Evolutionary conservation across 495 filamentous ascomycete genomes (phyloP).

Genomic region (Trichoderma reesei): DNA sequence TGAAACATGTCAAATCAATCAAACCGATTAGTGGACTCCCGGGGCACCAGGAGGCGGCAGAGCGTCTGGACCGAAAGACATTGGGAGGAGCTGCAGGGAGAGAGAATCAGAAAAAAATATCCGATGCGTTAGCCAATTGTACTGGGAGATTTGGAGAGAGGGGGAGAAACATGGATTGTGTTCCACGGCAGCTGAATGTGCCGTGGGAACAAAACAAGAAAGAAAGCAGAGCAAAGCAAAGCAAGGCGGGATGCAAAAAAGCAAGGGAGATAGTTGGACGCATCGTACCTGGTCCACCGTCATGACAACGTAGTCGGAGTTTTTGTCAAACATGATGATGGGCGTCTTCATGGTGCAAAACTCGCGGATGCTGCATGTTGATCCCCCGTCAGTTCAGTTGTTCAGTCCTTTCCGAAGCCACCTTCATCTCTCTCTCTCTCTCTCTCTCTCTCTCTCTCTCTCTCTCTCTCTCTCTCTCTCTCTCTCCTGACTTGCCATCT

Average conservation of each 20-base stretch:
- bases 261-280: not conserved
- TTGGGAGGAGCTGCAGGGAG: constrained; percentile 48
- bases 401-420: not conserved
- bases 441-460: too few species aligned
- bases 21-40: not conserved
- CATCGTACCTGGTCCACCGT: constrained; percentile 60
- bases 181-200: too few species aligned
- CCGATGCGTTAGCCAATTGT: not conserved
- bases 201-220: too few species aligned
- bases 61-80: constrained; percentile 62
- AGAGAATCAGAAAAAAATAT: too few species aligned
- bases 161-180: too few species aligned
- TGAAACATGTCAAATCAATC: not conserved
- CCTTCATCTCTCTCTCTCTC: too few species aligned
- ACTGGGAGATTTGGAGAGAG: not conserved
- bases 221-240: too few species aligned
- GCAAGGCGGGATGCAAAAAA: not conserved
- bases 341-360: constrained; percentile 60
- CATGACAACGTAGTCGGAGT: constrained; percentile 57
- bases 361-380: constrained; percentile 71
- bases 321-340: constrained; percentile 84
- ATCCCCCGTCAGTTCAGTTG: constrained; percentile 1
- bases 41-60: constrained; percentile 26
- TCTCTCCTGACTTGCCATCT: too few species aligned
- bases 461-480: too few species aligned